Base-by-base conservation (phyloP, 345 rosid genomes). In the Euphorbia lathyris region DNA sequence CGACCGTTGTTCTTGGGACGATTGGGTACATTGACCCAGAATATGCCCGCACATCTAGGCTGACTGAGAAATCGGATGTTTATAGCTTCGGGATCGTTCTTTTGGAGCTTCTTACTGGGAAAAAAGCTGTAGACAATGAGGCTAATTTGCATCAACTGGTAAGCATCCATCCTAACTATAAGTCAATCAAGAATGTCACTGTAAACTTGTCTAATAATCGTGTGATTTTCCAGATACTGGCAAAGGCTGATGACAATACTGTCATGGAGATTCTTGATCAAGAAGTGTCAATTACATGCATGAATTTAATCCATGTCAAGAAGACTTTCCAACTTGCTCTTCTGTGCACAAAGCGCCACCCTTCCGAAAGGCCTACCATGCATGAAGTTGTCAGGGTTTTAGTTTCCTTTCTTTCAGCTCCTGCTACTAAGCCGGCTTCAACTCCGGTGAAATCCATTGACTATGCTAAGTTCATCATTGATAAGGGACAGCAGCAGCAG, bases 11-110 rank as follows among this genome's bases (percentile, higher is more conserved):
- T 71, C 77, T 92, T 34, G 99, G 99, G 67, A 95, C 99, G 0
- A 88, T 95, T 55, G 99, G 99, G 67, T 95, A 95, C 66, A 95
- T 95, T 64, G 99, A 95, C 60, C 99, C 99, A 0, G 99, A 90
- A 77, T 95, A 95, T 84, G 99, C 99, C 13, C 82, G 90, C 9
- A 95, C 97, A 9, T 92, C 96, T 0, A 84, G 91, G 30, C 79
- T 92, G 23, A 95, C 82, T 58, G 99, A 95, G 63, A 95, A 90
- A 43, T 95, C 99, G 0, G 99, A 95, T 77, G 88, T 95, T 26
- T 95, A 95, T 64, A 95, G 99, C 82, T 95, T 95, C 20, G 99
- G 99, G 19, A 76, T 95, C 76, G 99, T 95, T 63, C 92, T 95
- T 57, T 85, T 95, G 29, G 99, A 95, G 88, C 89, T 95, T 72